Percentiles rank a stretch among this genome's conserved stretches.
These are phyloP conservation scores for Ananas comosus DNA, from an alignment of 176 grass and related monocot species.

Conservation along the genomic window DNA sequence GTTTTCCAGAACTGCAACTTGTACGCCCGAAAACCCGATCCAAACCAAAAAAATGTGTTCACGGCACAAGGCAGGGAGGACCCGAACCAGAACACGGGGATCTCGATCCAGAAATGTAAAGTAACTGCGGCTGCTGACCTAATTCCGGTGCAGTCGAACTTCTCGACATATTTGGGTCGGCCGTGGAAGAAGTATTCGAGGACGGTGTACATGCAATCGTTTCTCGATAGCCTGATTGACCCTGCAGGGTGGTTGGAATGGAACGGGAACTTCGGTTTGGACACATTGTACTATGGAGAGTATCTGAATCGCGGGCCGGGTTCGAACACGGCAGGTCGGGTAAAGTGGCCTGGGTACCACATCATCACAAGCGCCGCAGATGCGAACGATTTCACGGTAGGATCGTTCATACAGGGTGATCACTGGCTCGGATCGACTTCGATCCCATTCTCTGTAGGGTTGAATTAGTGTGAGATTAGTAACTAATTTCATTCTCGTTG, in stretches of 20 bases:
- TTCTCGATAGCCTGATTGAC: constrained; percentile 36
- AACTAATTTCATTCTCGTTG: no score
- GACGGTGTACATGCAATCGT: constrained; percentile 55
- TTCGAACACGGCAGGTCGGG: constrained; percentile 21
- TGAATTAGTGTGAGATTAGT: constrained; percentile 21
- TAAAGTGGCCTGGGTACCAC: constrained; percentile 51
- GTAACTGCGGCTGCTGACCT: constrained; percentile 51
- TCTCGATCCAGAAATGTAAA: constrained; percentile 67
- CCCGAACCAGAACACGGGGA: constrained; percentile 84
- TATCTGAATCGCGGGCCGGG: constrained; percentile 56
- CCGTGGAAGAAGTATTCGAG: constrained; percentile 72
- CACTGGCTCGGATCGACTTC: constrained; percentile 47
- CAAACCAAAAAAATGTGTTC: constrained; percentile 57
- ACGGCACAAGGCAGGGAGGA: constrained; percentile 70
- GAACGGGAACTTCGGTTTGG: constrained; percentile 49
- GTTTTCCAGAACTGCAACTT: constrained; percentile 70
- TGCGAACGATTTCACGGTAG: constrained; percentile 48
- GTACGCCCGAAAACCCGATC: constrained; percentile 45
- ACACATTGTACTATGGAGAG: constrained; percentile 71
- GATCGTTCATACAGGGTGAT: constrained; percentile 60
- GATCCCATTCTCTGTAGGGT: constrained; percentile 42
- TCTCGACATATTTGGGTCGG: constrained; percentile 48
- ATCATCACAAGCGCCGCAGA: constrained; percentile 37
- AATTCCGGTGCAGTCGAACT: constrained; percentile 20
- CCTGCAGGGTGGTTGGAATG: constrained; percentile 57